Base-by-base conservation (phyloP, 208 protist species). In the Leishmania gerbilli region DNA sequence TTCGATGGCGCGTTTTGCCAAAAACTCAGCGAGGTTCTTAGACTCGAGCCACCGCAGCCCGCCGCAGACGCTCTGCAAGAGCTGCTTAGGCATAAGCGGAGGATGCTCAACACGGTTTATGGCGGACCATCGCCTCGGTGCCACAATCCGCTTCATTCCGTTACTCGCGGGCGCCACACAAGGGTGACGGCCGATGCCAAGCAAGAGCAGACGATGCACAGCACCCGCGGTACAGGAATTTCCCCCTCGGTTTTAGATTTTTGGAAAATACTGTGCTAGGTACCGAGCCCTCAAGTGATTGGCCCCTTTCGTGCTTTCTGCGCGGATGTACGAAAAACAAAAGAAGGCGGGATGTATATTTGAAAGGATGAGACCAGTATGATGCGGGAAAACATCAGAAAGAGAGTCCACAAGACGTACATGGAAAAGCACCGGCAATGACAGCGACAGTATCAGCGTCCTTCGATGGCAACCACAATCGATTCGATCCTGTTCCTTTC, bases 1-100 rank as follows among this genome's bases (percentile, higher is more conserved):
- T 55, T 93, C 89, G 51, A 95, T 88, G 15, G 93, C 92, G n/a
- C 90, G 84, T 76, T 82, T 88, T 0, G 93, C 91, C 55, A 98
- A 79, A 77, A 94, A 88, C 76, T 94, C 88, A 1, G 95, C 93
- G 7, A 96, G 77, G 45, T 84, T 80, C 60, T 95, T 93, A 24
- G 84, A 76, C 31, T 96, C 92, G 4, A 95, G 86, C 92, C 93
- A 96, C 31, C 92, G 86, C 31, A 95, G 71, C 1, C 95, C 95
- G 1, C 93, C 93, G 67, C 92, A 96, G 17, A 92, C 90, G 27
- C 87, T 93, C 77, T 98, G 95, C 47, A 95, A 84, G 15, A 98
- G 87, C 64, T 88, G 87, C 67, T 95, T 95, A 88, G 95, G 90
- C 95, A 98, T 98, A 6, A 96, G 82, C 62, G 93, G 93, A n/a